These are phyloP conservation scores for Kwoniella dejecticola DNA, from an alignment of 768 basidiomycete species.

Conservation along the genomic window DNA sequence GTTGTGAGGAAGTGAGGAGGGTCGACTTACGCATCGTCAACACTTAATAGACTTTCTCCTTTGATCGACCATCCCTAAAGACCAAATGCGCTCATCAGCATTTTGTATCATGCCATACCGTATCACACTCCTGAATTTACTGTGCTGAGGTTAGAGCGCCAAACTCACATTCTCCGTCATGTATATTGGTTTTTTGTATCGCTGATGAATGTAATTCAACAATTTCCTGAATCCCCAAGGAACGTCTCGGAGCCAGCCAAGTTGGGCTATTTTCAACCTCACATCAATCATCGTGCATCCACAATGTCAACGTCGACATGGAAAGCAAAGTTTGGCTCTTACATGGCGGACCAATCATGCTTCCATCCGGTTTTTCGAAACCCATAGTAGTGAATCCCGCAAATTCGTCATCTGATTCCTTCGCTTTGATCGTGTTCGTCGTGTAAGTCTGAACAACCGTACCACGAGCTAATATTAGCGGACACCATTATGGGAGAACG, in stretches of 20 bases:
- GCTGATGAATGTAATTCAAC: slow-evolving; percentile 42
- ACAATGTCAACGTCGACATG: not conserved
- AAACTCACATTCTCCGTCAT: slow-evolving; percentile 49
- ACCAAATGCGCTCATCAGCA: not conserved
- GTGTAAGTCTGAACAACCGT: slow-evolving; percentile 46
- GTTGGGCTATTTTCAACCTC: slow-evolving; percentile 14
- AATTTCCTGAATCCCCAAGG: slow-evolving; percentile 50
- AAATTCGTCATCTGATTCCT: slow-evolving; percentile 34
- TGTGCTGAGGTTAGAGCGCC: not conserved
- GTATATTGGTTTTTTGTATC: slow-evolving; percentile 49
- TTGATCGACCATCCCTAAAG: slow-evolving; percentile 19
- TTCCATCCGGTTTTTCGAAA: slow-evolving; percentile 39
- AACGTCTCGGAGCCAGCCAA: slow-evolving; percentile 44
- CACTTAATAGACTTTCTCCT: slow-evolving; percentile 32
- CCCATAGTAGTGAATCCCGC: slow-evolving; percentile 29
- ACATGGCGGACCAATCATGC: slow-evolving; percentile 37
- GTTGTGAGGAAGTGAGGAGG: too few relatives aligned
- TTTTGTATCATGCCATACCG: too few relatives aligned
- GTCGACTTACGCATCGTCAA: slow-evolving; percentile 37
- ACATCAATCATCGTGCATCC: too few relatives aligned
- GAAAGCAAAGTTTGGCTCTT: slow-evolving; percentile 6
- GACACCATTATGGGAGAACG: too few relatives aligned
- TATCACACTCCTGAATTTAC: too few relatives aligned
- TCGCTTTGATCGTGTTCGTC: slow-evolving; percentile 43
- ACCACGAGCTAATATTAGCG: too few relatives aligned